These are phyloP conservation scores for Hyaloperonospora arabidopsidis DNA, from an alignment of 352 stramenopile genomes.

Conservation along the genomic window DNA sequence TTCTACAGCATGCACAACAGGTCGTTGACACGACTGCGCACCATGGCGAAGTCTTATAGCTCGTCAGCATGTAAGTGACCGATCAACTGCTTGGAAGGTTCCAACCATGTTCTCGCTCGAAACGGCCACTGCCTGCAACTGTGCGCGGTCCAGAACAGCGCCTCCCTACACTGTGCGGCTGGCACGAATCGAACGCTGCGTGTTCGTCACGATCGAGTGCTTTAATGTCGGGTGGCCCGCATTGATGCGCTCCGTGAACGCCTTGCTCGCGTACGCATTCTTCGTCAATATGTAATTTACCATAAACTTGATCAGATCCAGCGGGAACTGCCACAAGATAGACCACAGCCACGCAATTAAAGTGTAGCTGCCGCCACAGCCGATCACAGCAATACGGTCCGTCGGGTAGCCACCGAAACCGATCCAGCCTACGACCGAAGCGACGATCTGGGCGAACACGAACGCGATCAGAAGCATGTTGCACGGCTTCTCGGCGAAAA, in stretches of 20 bases:
- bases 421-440: constrained; percentile 56
- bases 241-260: constrained; percentile 72
- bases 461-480: constrained; percentile 61
- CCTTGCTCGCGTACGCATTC: constrained; percentile 48
- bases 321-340: constrained; percentile 62
- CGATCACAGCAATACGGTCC: constrained; percentile 57
- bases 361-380: constrained; percentile 53
- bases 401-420: constrained; percentile 59
- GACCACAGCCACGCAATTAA: constrained; percentile 60
- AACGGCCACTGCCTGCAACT: neutral
- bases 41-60: no score
- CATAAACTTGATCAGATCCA: constrained; percentile 66
- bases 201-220: constrained; percentile 51
- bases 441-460: constrained; percentile 58
- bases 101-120: no score
- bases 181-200: constrained; percentile 57
- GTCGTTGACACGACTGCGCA: no score
- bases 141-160: constrained; percentile 2
- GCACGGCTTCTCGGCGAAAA: constrained; percentile 55
- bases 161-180: constrained; percentile 46
- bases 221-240: constrained; percentile 57
- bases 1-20: no score
- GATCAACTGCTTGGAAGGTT: no score
- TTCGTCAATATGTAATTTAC: constrained; percentile 64
- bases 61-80: no score